Evolutionary conservation across 2,329 filamentous ascomycete species (phyloP).

Genomic region (Nemania diffusa): DNA sequence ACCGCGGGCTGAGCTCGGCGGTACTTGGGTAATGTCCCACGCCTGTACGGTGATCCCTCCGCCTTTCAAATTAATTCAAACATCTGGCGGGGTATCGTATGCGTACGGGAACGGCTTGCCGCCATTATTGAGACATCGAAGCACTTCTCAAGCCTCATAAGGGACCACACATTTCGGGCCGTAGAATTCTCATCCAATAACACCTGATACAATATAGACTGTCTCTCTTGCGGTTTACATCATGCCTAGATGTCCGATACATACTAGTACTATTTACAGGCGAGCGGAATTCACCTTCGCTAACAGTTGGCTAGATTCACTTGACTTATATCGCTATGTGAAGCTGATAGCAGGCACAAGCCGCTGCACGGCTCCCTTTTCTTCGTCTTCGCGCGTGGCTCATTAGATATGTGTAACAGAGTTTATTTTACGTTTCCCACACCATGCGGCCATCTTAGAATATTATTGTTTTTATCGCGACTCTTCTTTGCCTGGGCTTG

Average conservation of each 20-base stretch:
- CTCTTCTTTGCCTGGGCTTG: not conserved
- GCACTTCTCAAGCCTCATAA: not conserved
- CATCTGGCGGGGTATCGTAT: not conserved
- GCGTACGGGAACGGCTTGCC: not conserved
- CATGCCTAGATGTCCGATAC: not conserved
- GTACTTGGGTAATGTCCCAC: not conserved
- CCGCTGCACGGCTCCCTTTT: not conserved
- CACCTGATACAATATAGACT: not conserved
- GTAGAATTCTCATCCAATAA: not conserved
- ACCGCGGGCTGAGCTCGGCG: constrained; percentile 4
- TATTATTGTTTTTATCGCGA: not conserved
- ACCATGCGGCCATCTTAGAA: not conserved
- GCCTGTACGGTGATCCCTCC: not conserved
- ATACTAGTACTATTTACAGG: not conserved
- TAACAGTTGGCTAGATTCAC: not conserved
- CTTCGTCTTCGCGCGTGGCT: not conserved
- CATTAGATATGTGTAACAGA: not conserved
- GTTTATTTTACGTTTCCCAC: not conserved
- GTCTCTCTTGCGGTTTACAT: too few species aligned
- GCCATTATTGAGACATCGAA: not conserved
- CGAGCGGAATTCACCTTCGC: not conserved
- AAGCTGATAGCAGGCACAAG: not conserved
- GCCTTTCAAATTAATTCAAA: not conserved
- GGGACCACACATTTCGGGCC: not conserved
- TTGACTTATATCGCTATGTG: not conserved